Evolutionary conservation across 768 basidiomycete genomes (phyloP), one percentile per base, ranked within the genome.

Genomic region (Lentinula aciculospora): DNA sequence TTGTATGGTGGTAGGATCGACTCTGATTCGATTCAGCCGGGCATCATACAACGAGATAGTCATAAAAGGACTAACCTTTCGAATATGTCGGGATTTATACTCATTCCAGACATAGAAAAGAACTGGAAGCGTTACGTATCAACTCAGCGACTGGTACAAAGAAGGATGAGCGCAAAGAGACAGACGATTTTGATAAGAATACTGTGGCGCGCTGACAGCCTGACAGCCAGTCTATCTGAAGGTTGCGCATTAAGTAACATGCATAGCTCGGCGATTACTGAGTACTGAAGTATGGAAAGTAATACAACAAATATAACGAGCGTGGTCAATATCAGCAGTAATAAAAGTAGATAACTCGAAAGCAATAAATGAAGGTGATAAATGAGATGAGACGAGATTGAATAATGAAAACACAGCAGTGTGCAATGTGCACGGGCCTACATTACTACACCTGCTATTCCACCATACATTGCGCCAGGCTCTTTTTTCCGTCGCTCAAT

Each of bases 1-100:
- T 58, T 90, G 88, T 49, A 94, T 90, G 10, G 89, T 90, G 5
- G 78, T 78, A 21, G 91, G 82, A 65, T 88, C 78, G 8, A 86
- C 85, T 62, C 88, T 77, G 45, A 53, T 23, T 25, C 10, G 21
- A 15, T 8, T 10, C 1, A 49, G 17, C 25, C 21, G 47, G 15
- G 47, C 28, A 44, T 44, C 42, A 21, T 21, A 10, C 25, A 28
- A 12, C 28, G 28, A 49, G 7, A 12, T 17, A 23, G 29, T 49
- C 23, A 15, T 25, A 12, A 13, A 8, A 12, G n/a, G 28, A 49
- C 27, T 5, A 17, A 49, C 47, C 32, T 28, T 49, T 23, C 8
- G 25, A 28, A 49, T 4, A 7, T 49, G 47, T 6, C 7, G 28
- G 9, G 42, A n/a, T 39, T 17, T 17, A 13, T 17, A 13, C 37